Base-by-base conservation (phyloP, 208 protist genomes). In the Leishmania arabica region DNA sequence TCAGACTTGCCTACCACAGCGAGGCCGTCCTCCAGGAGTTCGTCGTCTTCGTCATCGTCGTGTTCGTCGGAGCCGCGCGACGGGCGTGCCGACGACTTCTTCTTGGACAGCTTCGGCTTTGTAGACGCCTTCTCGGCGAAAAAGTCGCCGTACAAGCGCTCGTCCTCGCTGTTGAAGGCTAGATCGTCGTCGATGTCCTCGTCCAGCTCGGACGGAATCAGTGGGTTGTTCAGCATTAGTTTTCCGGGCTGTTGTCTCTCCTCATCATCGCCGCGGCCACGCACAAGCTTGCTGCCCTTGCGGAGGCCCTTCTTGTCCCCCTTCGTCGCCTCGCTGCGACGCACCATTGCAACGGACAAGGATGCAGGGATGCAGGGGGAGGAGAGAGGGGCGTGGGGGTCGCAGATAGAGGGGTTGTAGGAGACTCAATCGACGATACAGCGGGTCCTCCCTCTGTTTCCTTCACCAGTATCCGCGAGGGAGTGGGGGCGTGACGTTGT, bases 121-220 rank as follows among this genome's bases (percentile, higher is more conserved):
- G 79, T 15, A n/a, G 83, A 42, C 0, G 56, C 58, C 34, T 88
- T 84, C 40, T 86, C 31, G 24, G 77, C 56, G 70, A 98, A 98
- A 64, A 98, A 94, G 64, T 95, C 89, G 5, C 95, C 95, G 79
- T 96, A 98, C 72, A 94, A 84, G n/a, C 84, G 80, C 78, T 98
- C 95, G 72, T 98, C 95, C 47, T 98, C 95, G 77, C 93, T 97
- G 82, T 98, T 91, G 84, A 98, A 98, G 62, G 95, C 95, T 31
- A 98, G 85, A 51, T 98, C 95, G 77, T 98, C 95, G 78, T 98
- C 93, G 70, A 98, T 95, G 82, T 98, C 95, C 80, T 98, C 95
- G 68, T 98, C 95, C 21, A 97, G 49, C 53, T 98, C 91, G 17
- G 91, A 83, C 19, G 93, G 95, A 60, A 98, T 98, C 17, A 95